phyloP scores from a whole-genome alignment of 139 green algal species.

The Pseudopediastrum boryanum region DNA sequence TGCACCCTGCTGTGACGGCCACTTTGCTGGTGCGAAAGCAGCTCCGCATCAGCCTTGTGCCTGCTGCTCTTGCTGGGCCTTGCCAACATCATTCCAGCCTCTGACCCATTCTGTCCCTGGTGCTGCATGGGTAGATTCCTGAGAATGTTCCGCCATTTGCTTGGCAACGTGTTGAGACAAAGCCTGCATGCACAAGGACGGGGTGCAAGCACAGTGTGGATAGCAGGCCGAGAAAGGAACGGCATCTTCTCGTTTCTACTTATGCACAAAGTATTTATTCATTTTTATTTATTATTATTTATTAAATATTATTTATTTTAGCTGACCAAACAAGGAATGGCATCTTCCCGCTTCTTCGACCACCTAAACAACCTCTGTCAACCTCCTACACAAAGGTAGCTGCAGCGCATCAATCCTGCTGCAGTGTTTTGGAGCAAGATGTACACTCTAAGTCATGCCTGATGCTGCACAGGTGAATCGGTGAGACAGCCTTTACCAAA shows the following conservation, averaged over 20 bases:
- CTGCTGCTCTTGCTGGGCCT: no score
- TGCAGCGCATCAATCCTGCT: no score
- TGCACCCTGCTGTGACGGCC: no score
- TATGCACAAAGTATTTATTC: not conserved
- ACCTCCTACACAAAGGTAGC: no score
- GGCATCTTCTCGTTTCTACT: not conserved
- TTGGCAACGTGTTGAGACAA: slow-evolving; percentile 45
- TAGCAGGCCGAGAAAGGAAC: not conserved
- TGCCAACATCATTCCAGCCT: slow-evolving; percentile 84
- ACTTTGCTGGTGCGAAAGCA: no score
- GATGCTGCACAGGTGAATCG: no score
- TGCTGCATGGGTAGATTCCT: slow-evolving; percentile 35
- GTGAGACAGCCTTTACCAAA: no score
- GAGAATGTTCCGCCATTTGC: slow-evolving; percentile 51
- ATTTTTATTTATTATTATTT: not conserved
- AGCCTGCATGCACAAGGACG: slow-evolving; percentile 36
- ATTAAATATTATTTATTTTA: not conserved
- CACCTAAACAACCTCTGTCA: no score
- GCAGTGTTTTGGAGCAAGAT: no score
- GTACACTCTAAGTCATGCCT: no score
- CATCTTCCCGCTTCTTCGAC: no score
- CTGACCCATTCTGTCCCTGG: slow-evolving; percentile 66
- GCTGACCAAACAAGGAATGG: not conserved
- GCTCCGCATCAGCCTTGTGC: no score
- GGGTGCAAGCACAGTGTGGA: not conserved